Evolutionary conservation across 2,329 filamentous ascomycete genomes (phyloP), one percentile per base, ranked within the genome.

Genomic region (Aspergillus japonicus): DNA sequence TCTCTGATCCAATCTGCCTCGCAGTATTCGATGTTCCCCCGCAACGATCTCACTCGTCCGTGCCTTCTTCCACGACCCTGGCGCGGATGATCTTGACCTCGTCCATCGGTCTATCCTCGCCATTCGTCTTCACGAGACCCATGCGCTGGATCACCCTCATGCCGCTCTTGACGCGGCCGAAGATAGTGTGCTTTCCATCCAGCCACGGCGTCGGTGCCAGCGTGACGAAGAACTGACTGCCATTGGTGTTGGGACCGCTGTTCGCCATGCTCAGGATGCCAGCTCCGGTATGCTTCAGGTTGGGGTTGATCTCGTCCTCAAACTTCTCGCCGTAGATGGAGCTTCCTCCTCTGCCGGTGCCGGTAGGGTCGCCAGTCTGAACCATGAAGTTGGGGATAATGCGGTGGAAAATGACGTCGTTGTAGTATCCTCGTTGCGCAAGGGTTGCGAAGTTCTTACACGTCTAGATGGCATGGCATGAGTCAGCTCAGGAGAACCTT

Each of bases 241-340:
- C 94, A 75, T 98, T 98, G 39, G 94, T 96, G 75, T 98, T 87
- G 8, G 91, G 91, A 0, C 95, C 95, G 16, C 88, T 87, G 78
- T 99, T 99, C 61, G 95, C 95, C 95, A 99, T 99, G 78, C 88
- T 92, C 68, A 99, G 80, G n/a, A 98, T 83, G 1, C 94, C 94
- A 4, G 94, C 93, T 42, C 94, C 94, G 0, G 92, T 96, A 80
- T 99, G 95, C 73, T 94, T 95, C 57, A 99, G 81, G 4, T 81
- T 80, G 2, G 87, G 78, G 50, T 84, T 81, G 68, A 98, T 94
- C 82, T 99, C 95, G 79, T 99, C 95, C 62, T 89, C 91, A 75
- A 98, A 98, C 73, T 91, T 94, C 54, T 92, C 90, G 70, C 94
- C 95, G 77, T 92, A 98, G 80, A 97, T 96, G 62, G 89, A 93